A percentile compares a stretch with the other conserved stretches of the same genome.
These are phyloP conservation scores for Aspergillus intermedius DNA, from an alignment of 2,329 filamentous ascomycete genomes.

Conservation along the genomic window DNA sequence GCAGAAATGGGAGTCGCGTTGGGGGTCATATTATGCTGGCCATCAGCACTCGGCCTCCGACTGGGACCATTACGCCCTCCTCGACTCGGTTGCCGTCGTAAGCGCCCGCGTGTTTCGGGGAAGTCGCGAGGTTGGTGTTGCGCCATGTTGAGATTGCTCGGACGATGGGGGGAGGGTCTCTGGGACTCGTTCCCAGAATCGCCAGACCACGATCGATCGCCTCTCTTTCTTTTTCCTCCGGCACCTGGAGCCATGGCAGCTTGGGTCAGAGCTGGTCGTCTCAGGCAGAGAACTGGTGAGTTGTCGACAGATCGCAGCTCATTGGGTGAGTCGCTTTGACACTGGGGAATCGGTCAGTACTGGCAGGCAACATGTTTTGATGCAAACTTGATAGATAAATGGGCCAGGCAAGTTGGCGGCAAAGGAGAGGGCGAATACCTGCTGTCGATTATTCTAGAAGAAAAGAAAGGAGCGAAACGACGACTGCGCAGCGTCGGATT, in stretches of 20 bases:
- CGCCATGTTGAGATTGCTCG: slow-evolving; percentile 45
- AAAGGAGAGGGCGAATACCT: background rate
- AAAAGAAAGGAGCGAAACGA: background rate
- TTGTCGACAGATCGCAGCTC: slow-evolving; percentile 24
- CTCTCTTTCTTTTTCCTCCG: slow-evolving; percentile 51
- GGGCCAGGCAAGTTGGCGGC: background rate
- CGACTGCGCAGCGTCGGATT: background rate
- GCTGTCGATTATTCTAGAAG: background rate
- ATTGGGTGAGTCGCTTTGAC: slow-evolving; percentile 16
- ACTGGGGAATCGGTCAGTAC: background rate
- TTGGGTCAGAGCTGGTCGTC: slow-evolving; percentile 17
- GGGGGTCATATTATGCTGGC: slow-evolving; percentile 27
- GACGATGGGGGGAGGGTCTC: slow-evolving; percentile 43
- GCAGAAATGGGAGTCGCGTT: slow-evolving; percentile 15
- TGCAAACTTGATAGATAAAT: background rate
- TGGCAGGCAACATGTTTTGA: background rate
- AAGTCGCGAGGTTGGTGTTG: slow-evolving; percentile 40
- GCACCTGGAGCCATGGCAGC: slow-evolving; percentile 46
- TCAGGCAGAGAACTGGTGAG: slow-evolving; percentile 21
- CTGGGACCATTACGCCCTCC: slow-evolving; percentile 31
- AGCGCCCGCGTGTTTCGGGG: slow-evolving; percentile 33
- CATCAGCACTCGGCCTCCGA: slow-evolving; percentile 29
- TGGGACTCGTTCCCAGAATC: slow-evolving; percentile 35
- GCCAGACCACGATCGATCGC: slow-evolving; percentile 39
- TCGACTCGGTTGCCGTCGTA: slow-evolving; percentile 32